Base-by-base conservation (phyloP, 164 flowering plant species). In the Cinnamomum chago region DNA sequence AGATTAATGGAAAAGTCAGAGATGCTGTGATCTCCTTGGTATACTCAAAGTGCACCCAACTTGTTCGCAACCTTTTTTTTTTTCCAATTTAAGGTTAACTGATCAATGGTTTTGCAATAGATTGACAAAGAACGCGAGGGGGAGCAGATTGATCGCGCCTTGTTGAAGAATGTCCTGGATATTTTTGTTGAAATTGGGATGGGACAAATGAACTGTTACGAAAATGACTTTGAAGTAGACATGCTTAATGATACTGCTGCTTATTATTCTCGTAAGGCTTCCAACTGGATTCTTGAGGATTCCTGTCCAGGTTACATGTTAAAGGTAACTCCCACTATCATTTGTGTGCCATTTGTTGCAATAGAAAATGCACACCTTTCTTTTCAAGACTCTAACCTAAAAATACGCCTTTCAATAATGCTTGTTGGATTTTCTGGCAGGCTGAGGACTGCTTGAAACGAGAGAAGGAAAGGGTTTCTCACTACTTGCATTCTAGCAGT, bases 301-400 rank as follows among this genome's bases (percentile, higher is more conserved):
- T 91, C 98, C 66, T 93, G 95, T 83, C 96, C 95, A 58, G 96
- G 89, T 71, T 93, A 91, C 77, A 89, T 91, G 96, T 67, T 85
- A 58, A 91, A 91, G 80, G 94, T 87, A 81, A 71, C 3, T 33
- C 69, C n/a, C 17, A 20, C n/a, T 67, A 20, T 55, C 17, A 18
- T 25, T 25, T 28, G 50, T 30, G 27, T 65, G 24, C 67, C 24
- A 33, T 17, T 28, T 15, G 20, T 67, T 67, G 2, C 47, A 40
- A 40, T 1, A 40, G 47, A 9, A 40, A 40, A 40, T 30, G 5
- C 10, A 67, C 40, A 15, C 12, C 11, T 30, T 50, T 30, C 22
- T 30, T 12, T 18, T 28, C 58, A 40, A 40, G 47, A 40, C 10
- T 40, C 47, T 40, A 40, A 40, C 47, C 47, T 40, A 40, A 40